A percentile compares a stretch with the other conserved stretches of the same genome.
phyloP scores from a whole-genome alignment of 306 rosid genomes.

The Trifolium pratense region DNA sequence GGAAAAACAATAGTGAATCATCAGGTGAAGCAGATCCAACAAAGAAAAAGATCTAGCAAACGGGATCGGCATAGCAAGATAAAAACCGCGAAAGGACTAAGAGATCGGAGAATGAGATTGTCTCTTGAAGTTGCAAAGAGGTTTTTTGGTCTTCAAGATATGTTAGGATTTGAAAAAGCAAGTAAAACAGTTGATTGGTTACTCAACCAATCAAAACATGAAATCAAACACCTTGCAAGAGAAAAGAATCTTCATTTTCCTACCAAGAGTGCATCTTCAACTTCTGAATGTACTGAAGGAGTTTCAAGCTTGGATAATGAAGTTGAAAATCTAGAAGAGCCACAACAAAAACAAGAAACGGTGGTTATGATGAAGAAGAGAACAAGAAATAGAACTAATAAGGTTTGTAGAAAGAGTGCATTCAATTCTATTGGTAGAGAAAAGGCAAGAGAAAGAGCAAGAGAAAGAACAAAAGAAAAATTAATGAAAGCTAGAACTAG shows the following conservation, averaged over 20 bases:
- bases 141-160: constrained; percentile 84
- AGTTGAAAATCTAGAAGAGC: constrained; percentile 40
- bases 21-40: constrained; percentile 39
- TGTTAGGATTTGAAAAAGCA: constrained; percentile 81
- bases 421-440: constrained; percentile 55
- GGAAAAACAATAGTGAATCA: background rate
- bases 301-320: constrained; percentile 63
- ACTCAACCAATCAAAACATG: constrained; percentile 57
- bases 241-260: constrained; percentile 37
- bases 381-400: constrained; percentile 11
- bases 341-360: constrained; percentile 17
- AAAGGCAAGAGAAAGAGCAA: constrained; percentile 68
- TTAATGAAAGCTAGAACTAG: constrained; percentile 21
- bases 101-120: constrained; percentile 91
- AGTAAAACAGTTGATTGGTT: constrained; percentile 96
- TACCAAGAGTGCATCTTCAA: constrained; percentile 51
- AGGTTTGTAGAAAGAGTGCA: constrained; percentile 48
- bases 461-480: constrained; percentile 69
- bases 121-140: constrained; percentile 76
- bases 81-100: constrained; percentile 63
- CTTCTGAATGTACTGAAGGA: constrained; percentile 83
- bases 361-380: constrained; percentile 29
- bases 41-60: constrained; percentile 60
- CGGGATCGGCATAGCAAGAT: constrained; percentile 94
- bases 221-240: constrained; percentile 61